Evolutionary conservation across 371 early-diverging fungal genomes (phyloP), one percentile per base, ranked within the genome.

Genomic region (Nematocida displodere): DNA sequence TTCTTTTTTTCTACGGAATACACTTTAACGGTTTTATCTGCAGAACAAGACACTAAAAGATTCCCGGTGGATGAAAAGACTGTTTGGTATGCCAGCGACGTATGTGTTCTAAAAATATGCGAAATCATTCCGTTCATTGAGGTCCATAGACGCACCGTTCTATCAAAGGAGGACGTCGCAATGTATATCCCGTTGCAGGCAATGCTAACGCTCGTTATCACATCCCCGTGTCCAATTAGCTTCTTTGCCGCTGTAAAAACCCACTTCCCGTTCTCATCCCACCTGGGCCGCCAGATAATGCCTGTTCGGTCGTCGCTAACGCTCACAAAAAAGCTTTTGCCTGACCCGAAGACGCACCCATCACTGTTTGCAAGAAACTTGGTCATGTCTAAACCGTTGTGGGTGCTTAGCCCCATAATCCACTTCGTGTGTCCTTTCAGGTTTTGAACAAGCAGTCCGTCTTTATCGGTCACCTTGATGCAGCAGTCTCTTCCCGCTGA

Each of bases 131-230:
- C 97, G 50, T 71, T 71, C 39, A 87, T 89, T 13, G 88, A 85
- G 46, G 87, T 89, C 94, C 94, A 95, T 29, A 93, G 78, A 85
- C 92, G 93, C 75, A 91, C 92, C 0, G 91, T 88, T 83, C 91
- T 94, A 84, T 98, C 98, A 80, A 93, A 93, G 31, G 94, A 92
- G 22, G 90, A 95, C 4, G 93, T 91, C 0, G 92, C 95, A 85
- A 95, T 91, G 15, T 90, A 78, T 58, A 88, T 87, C 81, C 92
- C 91, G 82, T 92, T 92, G 1, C 92, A 92, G 1, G 93, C 87
- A 31, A 96, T 86, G 33, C 89, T 87, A 31, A 98, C 86, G 1
- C 91, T 86, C 79, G 96, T 94, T 80, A 98, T 92, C 80, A 95
- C 95, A 84, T 92, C 93, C 34, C 92, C 95, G 83, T 98, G 98